Evolutionary conservation across 805 yeast genomes (phyloP).

Genomic region (Tetrapisispora pingtungensis): DNA sequence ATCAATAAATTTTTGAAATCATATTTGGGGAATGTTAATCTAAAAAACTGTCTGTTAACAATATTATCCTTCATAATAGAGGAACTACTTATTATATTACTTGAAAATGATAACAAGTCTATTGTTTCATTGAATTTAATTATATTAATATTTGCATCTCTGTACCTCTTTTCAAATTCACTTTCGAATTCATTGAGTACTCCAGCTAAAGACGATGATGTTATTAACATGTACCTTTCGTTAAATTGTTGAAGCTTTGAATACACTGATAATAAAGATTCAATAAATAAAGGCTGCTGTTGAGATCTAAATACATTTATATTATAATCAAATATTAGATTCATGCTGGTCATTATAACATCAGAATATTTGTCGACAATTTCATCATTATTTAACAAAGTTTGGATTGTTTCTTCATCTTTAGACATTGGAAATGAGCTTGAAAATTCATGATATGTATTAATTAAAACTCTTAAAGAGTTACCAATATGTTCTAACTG

Average conservation of each 20-base stretch:
- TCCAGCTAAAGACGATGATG: neutral
- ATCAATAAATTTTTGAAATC: slow-evolving; percentile 12
- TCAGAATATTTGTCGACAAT: neutral
- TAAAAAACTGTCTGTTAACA: slow-evolving; percentile 16
- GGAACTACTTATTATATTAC: slow-evolving; percentile 12
- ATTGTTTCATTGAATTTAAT: slow-evolving; percentile 17
- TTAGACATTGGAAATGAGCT: neutral
- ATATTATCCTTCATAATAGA: slow-evolving; percentile 11
- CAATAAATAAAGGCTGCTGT: neutral
- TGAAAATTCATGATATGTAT: neutral
- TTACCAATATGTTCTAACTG: neutral
- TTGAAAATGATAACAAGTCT: slow-evolving; percentile 17
- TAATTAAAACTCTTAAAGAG: neutral
- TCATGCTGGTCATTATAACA: neutral
- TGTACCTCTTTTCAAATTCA: slow-evolving; percentile 8
- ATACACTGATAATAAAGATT: neutral
- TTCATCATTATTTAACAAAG: neutral
- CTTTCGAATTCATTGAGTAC: neutral
- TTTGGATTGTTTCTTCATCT: neutral
- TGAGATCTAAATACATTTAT: neutral
- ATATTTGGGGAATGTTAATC: slow-evolving; percentile 12
- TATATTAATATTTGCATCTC: slow-evolving; percentile 4
- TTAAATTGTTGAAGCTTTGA: neutral
- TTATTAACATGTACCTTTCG: neutral
- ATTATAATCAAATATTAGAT: slow-evolving; percentile 1